These are phyloP conservation scores for Elongisporangium senticosum DNA, from an alignment of 352 stramenopile species.

Conservation along the genomic window DNA sequence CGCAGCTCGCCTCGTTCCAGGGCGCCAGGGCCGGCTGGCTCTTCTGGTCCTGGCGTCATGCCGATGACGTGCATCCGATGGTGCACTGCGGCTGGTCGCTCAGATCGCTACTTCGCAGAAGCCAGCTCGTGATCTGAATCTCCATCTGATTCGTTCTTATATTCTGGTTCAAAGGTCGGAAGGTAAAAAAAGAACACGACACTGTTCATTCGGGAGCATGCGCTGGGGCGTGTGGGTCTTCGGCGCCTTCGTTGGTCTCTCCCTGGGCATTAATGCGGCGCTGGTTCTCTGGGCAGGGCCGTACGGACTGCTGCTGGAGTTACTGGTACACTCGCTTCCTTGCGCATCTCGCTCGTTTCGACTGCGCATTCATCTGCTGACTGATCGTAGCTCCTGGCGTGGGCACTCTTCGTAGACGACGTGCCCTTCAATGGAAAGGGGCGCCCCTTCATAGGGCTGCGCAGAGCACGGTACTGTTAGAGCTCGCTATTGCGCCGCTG, in stretches of 20 bases:
- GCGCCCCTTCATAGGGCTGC: slow-evolving; percentile 19
- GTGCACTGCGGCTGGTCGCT: neutral
- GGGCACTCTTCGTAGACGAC: slow-evolving; percentile 23
- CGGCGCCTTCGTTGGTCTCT: neutral
- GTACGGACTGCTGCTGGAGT: neutral
- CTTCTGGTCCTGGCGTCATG: slow-evolving; percentile 37
- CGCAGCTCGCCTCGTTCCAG: slow-evolving; percentile 16
- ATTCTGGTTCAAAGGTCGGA: neutral
- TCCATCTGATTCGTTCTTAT: neutral
- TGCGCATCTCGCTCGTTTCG: neutral
- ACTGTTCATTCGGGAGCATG: neutral
- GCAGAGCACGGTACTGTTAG: slow-evolving; percentile 19
- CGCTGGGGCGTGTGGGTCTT: neutral
- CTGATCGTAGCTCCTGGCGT: slow-evolving; percentile 20
- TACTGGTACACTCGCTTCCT: neutral
- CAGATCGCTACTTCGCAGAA: slow-evolving; percentile 1
- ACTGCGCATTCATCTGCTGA: neutral
- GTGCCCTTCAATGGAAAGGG: slow-evolving; percentile 40
- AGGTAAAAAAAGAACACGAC: neutral
- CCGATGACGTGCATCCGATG: slow-evolving; percentile 11
- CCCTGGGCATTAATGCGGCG: neutral
- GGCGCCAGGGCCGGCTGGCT: slow-evolving; percentile 17
- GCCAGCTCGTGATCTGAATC: neutral
- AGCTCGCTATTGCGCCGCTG: neutral
- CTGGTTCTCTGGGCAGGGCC: neutral